Conservation (phyloP, 768 basidiomycete genomes). For the Lyophyllum shimeji region DNA sequence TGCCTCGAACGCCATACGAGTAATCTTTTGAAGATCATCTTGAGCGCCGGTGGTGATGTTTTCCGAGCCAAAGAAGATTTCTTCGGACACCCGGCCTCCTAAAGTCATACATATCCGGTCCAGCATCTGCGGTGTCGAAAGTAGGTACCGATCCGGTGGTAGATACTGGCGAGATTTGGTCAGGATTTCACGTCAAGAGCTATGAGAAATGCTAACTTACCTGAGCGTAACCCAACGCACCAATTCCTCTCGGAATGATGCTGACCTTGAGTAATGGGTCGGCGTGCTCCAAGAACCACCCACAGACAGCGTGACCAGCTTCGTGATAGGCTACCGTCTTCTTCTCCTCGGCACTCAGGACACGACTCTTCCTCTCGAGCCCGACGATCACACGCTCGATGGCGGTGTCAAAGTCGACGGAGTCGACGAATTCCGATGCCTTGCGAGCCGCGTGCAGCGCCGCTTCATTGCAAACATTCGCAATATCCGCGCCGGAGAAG, state of each 20-base stretch:
- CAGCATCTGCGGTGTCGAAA: slow-evolving; percentile 90
- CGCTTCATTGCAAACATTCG: slow-evolving; percentile 98
- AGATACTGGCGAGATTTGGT: slow-evolving; percentile 62
- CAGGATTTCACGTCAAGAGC: slow-evolving; percentile 12
- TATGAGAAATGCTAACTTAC: slow-evolving; percentile 36
- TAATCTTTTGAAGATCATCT: slow-evolving; percentile 98
- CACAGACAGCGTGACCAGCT: slow-evolving; percentile 97
- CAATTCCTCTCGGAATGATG: slow-evolving; percentile 96
- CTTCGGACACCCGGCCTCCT: slow-evolving; percentile 96
- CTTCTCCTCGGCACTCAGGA: slow-evolving; percentile 95
- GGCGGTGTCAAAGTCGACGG: slow-evolving; percentile 92
- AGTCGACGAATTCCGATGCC: slow-evolving; percentile 72
- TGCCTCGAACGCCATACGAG: slow-evolving; percentile 95
- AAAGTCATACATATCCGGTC: slow-evolving; percentile 99
- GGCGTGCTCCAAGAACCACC: slow-evolving; percentile 98
- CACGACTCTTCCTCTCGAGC: slow-evolving; percentile 91
- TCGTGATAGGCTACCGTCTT: slow-evolving; percentile 99
- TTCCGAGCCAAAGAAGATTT: slow-evolving; percentile 91
- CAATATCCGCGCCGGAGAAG: slow-evolving; percentile 98
- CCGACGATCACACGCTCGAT: slow-evolving; percentile 99
- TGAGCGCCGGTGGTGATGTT: slow-evolving; percentile 98
- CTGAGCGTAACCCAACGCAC: slow-evolving; percentile 95
- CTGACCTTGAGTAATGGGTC: slow-evolving; percentile 97
- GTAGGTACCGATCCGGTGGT: slow-evolving; percentile 92
- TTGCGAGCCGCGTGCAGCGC: slow-evolving; percentile 93